Conservation (phyloP, 2,329 filamentous ascomycete genomes). For the Paraphoma sp. region DNA sequence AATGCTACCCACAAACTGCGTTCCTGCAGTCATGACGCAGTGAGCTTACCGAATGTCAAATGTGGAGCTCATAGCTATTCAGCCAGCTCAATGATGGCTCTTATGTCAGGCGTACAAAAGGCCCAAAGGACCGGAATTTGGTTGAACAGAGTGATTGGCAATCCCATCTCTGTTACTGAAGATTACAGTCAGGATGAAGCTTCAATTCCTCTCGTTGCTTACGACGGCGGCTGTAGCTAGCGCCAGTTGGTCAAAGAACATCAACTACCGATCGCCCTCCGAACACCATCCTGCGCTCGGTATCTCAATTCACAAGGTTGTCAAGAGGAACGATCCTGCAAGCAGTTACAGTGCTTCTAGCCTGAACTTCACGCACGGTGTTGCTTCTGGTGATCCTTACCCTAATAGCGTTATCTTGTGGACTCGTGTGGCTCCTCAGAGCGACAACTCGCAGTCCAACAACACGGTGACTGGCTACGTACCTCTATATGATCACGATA, state of each 20-base stretch:
- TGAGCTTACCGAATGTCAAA: no score
- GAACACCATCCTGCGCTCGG: slow-evolving; percentile 68
- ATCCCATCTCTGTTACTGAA: neutral
- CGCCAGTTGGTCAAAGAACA: slow-evolving; percentile 54
- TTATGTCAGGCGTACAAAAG: slow-evolving; percentile 27
- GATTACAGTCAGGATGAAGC: slow-evolving; percentile 29
- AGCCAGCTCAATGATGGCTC: no score
- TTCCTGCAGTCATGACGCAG: no score
- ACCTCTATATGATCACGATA: slow-evolving; percentile 60
- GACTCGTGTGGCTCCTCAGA: slow-evolving; percentile 45
- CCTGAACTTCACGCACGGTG: slow-evolving; percentile 54
- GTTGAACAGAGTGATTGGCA: neutral
- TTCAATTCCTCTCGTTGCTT: slow-evolving; percentile 30
- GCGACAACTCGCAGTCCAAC: slow-evolving; percentile 51
- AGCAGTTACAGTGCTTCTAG: slow-evolving; percentile 26
- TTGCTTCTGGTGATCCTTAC: slow-evolving; percentile 55
- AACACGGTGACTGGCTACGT: slow-evolving; percentile 64
- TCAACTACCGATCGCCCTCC: slow-evolving; percentile 74
- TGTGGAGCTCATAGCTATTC: no score
- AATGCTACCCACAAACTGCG: no score
- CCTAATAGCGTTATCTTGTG: slow-evolving; percentile 46
- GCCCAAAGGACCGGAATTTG: slow-evolving; percentile 7
- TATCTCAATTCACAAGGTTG: slow-evolving; percentile 68
- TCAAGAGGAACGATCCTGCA: slow-evolving; percentile 55
- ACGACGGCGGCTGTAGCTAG: slow-evolving; percentile 21